Conservation (phyloP, 2,329 filamentous ascomycete species). For the Alternaria gansuensis region DNA sequence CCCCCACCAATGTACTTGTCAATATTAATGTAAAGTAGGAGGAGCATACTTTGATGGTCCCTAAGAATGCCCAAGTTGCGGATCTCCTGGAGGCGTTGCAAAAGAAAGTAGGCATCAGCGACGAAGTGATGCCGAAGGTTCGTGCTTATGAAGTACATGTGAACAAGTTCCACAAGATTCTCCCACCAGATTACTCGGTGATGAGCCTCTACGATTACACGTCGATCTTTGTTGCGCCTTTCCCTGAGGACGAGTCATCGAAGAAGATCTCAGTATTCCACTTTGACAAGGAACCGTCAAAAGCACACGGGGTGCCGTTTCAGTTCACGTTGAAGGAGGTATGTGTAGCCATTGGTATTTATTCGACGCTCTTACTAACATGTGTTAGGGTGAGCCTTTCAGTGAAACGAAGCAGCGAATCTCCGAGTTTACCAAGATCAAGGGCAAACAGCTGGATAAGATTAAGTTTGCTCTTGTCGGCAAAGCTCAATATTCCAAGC, state of each 20-base stretch:
- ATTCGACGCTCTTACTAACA: slow-evolving; percentile 33
- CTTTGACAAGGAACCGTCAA: slow-evolving; percentile 87
- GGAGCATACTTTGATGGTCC: slow-evolving; percentile 80
- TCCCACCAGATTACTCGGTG: slow-evolving; percentile 75
- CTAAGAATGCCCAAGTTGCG: slow-evolving; percentile 81
- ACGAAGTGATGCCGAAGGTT: slow-evolving; percentile 76
- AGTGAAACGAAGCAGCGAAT: slow-evolving; percentile 93
- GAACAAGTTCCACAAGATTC: slow-evolving; percentile 83
- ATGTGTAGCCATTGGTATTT: slow-evolving; percentile 23
- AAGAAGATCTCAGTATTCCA: slow-evolving; percentile 87
- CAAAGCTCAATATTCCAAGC: slow-evolving; percentile 75
- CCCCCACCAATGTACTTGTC: background rate
- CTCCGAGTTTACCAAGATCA: slow-evolving; percentile 90
- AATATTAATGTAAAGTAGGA: slow-evolving; percentile 64
- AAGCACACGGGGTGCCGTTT: slow-evolving; percentile 89
- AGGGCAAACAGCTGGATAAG: slow-evolving; percentile 98
- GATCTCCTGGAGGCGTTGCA: slow-evolving; percentile 80
- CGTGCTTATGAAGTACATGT: slow-evolving; percentile 84
- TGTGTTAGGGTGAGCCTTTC: slow-evolving; percentile 77
- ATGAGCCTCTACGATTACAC: slow-evolving; percentile 86
- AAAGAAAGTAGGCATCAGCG: slow-evolving; percentile 80
- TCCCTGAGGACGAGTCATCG: slow-evolving; percentile 72
- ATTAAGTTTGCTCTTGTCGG: slow-evolving; percentile 87
- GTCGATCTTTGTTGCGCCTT: slow-evolving; percentile 79
- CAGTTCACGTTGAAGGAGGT: slow-evolving; percentile 85